Conservation (phyloP, 2,329 filamentous ascomycete species). For the Ophiocordyceps camponoti-leonardi region DNA sequence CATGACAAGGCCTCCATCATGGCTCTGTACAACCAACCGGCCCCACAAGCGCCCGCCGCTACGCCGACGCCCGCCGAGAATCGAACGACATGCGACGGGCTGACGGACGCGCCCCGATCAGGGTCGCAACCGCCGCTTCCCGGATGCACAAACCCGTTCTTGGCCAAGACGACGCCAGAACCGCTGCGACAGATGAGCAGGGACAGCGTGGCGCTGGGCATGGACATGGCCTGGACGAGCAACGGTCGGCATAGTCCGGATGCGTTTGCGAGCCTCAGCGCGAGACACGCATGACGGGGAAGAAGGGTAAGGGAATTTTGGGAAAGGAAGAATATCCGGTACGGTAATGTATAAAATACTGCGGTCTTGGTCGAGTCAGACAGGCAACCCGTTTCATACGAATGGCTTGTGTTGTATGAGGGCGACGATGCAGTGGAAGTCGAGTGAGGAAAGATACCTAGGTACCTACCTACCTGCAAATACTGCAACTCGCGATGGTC, state of each 20-base stretch:
- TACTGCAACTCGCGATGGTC: too few species aligned
- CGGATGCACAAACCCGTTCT: conserved; percentile 41
- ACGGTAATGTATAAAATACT: conserved; percentile 7
- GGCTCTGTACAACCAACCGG: conserved; percentile 50
- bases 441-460: too few species aligned
- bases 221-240: conserved; percentile 41
- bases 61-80: conserved; percentile 13
- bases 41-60: conserved; percentile 11
- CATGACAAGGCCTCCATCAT: conserved; percentile 61
- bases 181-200: conserved; percentile 34
- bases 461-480: too few species aligned
- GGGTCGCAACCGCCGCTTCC: conserved; percentile 17
- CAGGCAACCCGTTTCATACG: not conserved
- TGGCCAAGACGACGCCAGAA: conserved; percentile 22
- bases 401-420: not conserved
- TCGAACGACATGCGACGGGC: conserved; percentile 8
- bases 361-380: not conserved
- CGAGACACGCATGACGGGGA: conserved; percentile 28
- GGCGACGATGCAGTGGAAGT: not conserved
- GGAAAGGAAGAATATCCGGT: not conserved
- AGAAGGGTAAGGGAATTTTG: not conserved
- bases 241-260: conserved; percentile 64
- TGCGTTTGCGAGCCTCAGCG: conserved; percentile 61
- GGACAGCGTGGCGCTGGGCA: conserved; percentile 52
- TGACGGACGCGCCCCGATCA: conserved; percentile 10